These are phyloP conservation scores for Talaromyces islandicus DNA, from an alignment of 2,329 filamentous ascomycete species.

Conservation along the genomic window DNA sequence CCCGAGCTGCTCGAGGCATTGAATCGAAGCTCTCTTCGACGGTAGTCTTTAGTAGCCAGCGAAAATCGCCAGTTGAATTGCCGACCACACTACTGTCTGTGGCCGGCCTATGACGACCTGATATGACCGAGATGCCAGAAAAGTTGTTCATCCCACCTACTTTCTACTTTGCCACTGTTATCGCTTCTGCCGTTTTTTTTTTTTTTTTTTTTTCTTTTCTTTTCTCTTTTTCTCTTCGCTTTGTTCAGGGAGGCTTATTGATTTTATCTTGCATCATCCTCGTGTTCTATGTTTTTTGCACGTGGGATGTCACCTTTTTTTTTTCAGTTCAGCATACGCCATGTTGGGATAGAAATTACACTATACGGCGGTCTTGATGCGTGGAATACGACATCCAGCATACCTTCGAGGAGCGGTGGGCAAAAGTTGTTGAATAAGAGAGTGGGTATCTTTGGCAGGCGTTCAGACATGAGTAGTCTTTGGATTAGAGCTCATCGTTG, in stretches of 20 bases:
- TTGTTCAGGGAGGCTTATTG: not conserved
- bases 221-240: not conserved
- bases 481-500: not conserved
- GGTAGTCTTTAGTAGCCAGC: slow-evolving; percentile 19
- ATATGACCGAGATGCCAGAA: slow-evolving; percentile 12
- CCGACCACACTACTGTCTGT: slow-evolving; percentile 11
- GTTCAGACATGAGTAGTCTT: not conserved
- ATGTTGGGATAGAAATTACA: slow-evolving; percentile 3
- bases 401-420: not conserved
- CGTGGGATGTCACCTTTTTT: not conserved
- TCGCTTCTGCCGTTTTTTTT: not conserved
- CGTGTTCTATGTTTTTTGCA: not conserved
- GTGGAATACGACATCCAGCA: not conserved
- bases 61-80: not conserved
- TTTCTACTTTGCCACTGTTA: slow-evolving; percentile 2
- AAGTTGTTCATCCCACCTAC: slow-evolving; percentile 8
- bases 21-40: slow-evolving; percentile 68
- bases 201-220: not conserved
- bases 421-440: not conserved
- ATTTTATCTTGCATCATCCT: not conserved
- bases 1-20: slow-evolving; percentile 87
- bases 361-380: slow-evolving; percentile 1
- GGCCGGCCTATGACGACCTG: slow-evolving; percentile 10
- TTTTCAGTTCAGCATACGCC: slow-evolving; percentile 2
- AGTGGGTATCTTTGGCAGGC: not conserved